phyloP scores from a whole-genome alignment of 305 asterid species.

The Fraxinus angustifolia region DNA sequence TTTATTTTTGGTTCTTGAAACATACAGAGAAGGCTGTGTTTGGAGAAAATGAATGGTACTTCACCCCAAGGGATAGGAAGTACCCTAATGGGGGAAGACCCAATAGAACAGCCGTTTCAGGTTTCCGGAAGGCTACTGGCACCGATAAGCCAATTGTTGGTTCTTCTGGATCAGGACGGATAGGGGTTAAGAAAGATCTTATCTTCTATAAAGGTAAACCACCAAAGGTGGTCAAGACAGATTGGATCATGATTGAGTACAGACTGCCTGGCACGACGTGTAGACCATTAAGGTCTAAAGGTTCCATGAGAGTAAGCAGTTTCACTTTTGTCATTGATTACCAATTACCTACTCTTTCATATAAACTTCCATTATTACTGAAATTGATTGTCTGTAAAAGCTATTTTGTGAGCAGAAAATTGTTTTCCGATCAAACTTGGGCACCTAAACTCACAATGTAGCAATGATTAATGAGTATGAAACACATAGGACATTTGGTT shows the following conservation, averaged over 20 bases:
- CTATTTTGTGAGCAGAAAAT: background rate
- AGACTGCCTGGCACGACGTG: constrained; percentile 36
- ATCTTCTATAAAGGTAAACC: constrained; percentile 56
- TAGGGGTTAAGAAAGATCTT: constrained; percentile 51
- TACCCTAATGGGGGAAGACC: constrained; percentile 65
- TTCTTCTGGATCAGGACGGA: constrained; percentile 35
- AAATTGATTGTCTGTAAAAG: background rate
- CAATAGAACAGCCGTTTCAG: constrained; percentile 47
- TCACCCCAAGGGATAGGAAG: constrained; percentile 57
- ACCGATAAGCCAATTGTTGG: constrained; percentile 43
- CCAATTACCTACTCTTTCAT: background rate
- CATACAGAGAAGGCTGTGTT: constrained; percentile 40
- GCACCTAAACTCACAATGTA: background rate
- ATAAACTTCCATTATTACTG: background rate
- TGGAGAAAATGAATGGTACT: constrained; percentile 60
- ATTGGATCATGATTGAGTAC: constrained; percentile 63
- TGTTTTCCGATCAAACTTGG: background rate
- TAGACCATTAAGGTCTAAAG: constrained; percentile 33
- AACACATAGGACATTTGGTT: background rate
- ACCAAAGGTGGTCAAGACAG: constrained; percentile 43
- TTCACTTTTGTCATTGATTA: background rate
- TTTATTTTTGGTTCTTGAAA: background rate
- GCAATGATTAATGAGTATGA: background rate
- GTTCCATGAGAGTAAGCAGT: constrained; percentile 58
- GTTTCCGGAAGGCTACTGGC: constrained; percentile 67